Conservation (phyloP, 2,329 filamentous ascomycete genomes). For the Epichloe sp. region DNA sequence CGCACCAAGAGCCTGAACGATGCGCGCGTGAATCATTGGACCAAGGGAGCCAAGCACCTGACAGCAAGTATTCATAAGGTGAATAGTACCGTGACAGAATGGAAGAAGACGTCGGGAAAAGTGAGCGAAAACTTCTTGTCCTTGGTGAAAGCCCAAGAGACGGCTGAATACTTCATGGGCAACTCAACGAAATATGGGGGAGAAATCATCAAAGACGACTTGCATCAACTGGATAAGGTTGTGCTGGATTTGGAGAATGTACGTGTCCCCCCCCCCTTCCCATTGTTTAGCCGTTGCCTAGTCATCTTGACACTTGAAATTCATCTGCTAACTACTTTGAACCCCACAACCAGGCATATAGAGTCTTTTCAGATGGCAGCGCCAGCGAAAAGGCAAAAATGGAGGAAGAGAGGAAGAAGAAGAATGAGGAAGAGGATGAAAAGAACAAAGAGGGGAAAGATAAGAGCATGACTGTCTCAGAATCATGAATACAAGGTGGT, state of each 20-base stretch:
- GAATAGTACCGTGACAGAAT: background rate
- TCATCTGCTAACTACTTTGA: background rate
- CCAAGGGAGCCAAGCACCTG: background rate
- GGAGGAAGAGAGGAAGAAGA: background rate
- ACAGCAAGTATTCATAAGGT: background rate
- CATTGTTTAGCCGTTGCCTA: background rate
- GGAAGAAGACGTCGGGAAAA: background rate
- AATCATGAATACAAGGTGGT: background rate
- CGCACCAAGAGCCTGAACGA: background rate
- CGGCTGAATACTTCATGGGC: background rate
- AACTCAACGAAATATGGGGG: background rate
- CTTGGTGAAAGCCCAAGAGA: background rate
- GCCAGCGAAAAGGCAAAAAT: background rate
- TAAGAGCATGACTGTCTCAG: background rate
- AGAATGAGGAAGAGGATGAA: background rate
- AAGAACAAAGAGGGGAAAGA: background rate
- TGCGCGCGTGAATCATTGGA: background rate
- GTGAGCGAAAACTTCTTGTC: background rate
- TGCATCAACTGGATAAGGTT: background rate
- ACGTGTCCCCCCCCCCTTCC: background rate
- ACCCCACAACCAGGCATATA: background rate
- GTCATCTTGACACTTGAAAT: background rate
- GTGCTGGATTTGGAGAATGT: conserved; percentile 1
- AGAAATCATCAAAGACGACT: conserved; percentile 1
- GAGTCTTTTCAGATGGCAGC: background rate